phyloP scores from a whole-genome alignment of 2,329 filamentous ascomycete species.

The Dactylellina sp. region DNA sequence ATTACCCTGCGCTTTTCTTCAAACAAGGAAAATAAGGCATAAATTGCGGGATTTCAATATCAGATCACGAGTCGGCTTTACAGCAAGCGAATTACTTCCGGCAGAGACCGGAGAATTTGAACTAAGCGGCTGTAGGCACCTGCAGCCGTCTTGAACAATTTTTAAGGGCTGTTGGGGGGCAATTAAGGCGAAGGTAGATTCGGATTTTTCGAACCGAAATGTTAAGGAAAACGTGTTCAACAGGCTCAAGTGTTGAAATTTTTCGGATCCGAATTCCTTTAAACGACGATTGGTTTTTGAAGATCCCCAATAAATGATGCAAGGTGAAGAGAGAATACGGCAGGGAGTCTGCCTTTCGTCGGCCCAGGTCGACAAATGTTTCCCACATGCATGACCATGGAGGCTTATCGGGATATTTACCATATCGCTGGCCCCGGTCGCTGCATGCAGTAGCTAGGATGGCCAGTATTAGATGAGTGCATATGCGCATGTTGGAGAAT shows the following conservation, averaged over 20 bases:
- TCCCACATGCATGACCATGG: conserved; percentile 1
- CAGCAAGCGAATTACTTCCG: background rate
- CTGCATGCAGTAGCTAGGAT: background rate
- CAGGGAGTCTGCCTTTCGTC: conserved; percentile 11
- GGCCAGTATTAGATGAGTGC: background rate
- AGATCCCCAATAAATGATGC: background rate
- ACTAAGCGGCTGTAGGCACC: background rate
- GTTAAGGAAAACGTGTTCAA: conserved; percentile 11
- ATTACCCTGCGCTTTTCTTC: background rate
- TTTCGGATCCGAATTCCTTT: conserved; percentile 11
- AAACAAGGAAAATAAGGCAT: background rate
- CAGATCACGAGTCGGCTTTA: background rate
- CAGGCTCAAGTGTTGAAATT: background rate
- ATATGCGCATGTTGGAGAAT: background rate
- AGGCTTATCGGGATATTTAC: conserved; percentile 20
- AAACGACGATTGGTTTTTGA: background rate
- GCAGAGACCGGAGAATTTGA: background rate
- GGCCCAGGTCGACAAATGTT: background rate
- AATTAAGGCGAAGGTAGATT: too few species aligned
- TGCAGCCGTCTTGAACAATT: background rate
- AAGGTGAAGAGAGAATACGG: background rate
- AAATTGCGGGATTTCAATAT: conserved; percentile 7
- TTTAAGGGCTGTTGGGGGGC: too few species aligned
- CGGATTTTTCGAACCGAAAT: too few species aligned
- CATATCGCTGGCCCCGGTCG: conserved; percentile 15